phyloP scores from a whole-genome alignment of 805 yeast genomes.

The Kluyveromyces lactis region DNA sequence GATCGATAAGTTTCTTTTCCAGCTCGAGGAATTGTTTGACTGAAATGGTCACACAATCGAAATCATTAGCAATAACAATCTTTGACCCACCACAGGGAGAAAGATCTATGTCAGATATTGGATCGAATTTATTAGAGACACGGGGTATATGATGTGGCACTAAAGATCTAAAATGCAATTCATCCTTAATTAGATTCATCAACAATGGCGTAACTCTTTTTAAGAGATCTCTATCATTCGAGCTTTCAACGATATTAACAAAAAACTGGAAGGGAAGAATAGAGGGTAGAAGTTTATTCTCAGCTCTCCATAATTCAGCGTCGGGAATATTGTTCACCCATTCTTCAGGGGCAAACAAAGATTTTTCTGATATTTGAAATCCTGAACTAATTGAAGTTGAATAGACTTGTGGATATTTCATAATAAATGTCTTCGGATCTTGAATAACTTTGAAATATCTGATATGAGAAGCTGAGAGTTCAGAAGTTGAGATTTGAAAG shows the following conservation, averaged over 20 bases:
- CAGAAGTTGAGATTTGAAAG: slow-evolving; percentile 41
- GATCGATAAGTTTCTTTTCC: slow-evolving; percentile 6
- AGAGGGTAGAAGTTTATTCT: slow-evolving; percentile 42
- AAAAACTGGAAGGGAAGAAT: slow-evolving; percentile 45
- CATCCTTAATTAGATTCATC: slow-evolving; percentile 31
- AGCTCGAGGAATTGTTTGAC: slow-evolving; percentile 25
- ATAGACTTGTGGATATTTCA: slow-evolving; percentile 50
- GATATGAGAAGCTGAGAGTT: slow-evolving; percentile 42
- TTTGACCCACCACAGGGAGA: slow-evolving; percentile 47
- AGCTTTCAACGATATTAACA: slow-evolving; percentile 34
- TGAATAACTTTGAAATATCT: slow-evolving; percentile 42
- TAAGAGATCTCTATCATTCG: slow-evolving; percentile 34
- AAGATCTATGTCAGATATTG: slow-evolving; percentile 47
- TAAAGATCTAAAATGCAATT: slow-evolving; percentile 36
- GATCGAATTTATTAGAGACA: slow-evolving; percentile 31
- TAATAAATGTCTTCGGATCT: slow-evolving; percentile 50
- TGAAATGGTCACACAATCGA: slow-evolving; percentile 29
- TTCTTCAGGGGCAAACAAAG: slow-evolving; percentile 44
- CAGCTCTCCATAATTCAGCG: slow-evolving; percentile 43
- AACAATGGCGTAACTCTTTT: slow-evolving; percentile 29
- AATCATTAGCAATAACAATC: slow-evolving; percentile 32
- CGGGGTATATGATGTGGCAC: slow-evolving; percentile 28
- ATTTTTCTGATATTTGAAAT: slow-evolving; percentile 45
- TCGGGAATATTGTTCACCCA: slow-evolving; percentile 48
- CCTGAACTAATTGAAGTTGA: slow-evolving; percentile 47